Evolutionary conservation across 345 rosid species (phyloP).

Genomic region (Gossypioides kirkii): DNA sequence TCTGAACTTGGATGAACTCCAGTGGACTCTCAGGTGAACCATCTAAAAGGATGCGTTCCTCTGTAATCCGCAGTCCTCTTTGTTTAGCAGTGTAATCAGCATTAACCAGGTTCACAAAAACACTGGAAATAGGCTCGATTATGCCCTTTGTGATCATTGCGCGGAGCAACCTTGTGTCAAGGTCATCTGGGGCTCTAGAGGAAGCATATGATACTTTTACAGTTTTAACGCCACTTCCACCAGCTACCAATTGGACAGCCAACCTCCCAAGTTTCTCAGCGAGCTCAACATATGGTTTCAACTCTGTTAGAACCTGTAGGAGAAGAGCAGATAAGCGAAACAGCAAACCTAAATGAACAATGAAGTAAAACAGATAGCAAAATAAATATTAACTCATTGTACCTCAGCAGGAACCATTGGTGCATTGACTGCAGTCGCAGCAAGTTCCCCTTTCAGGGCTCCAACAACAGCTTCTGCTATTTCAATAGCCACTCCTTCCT

Average conservation of each 20-base stretch:
- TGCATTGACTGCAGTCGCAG: constrained; percentile 90
- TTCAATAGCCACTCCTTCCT: constrained; percentile 93
- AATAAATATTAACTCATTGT: constrained; percentile 7
- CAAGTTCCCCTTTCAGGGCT: constrained; percentile 85
- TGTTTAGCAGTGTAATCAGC: constrained; percentile 82
- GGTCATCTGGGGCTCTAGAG: constrained; percentile 70
- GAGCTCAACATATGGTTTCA: constrained; percentile 73
- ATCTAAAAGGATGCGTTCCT: constrained; percentile 52
- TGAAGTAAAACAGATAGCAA: neutral
- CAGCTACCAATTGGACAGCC: constrained; percentile 75
- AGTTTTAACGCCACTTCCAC: constrained; percentile 81
- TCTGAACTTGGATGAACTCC: constrained; percentile 63
- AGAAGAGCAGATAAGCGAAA: neutral
- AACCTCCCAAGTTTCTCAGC: constrained; percentile 74
- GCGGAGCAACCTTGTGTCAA: constrained; percentile 79
- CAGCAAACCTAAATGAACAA: neutral
- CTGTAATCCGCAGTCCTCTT: constrained; percentile 66
- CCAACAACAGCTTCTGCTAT: constrained; percentile 92
- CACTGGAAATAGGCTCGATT: constrained; percentile 70
- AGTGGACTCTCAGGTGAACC: constrained; percentile 76
- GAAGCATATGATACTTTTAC: constrained; percentile 77
- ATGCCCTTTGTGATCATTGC: constrained; percentile 81
- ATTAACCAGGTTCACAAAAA: constrained; percentile 70
- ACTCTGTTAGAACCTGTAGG: constrained; percentile 70
- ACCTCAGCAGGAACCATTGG: constrained; percentile 97